Base-by-base conservation (phyloP, 2,329 filamentous ascomycete species). In the Stagonosporopsis rhizophila region DNA sequence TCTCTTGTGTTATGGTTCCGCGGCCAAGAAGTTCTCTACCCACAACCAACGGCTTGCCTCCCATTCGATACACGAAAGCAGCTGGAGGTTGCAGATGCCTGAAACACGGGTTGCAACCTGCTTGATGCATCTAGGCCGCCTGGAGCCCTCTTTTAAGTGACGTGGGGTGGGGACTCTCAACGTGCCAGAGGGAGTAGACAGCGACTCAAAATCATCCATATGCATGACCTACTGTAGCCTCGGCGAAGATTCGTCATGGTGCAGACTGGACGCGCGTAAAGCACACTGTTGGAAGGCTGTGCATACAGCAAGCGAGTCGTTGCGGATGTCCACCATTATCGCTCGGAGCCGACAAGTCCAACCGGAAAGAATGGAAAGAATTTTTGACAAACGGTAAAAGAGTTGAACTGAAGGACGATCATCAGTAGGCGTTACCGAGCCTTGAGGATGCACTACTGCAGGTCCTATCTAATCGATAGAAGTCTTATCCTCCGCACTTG, bases 401-500 rank as follows among this genome's bases (percentile, higher is more conserved):
- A 39, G 35, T 40, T 52, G 42, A 27, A 28, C 52, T 55, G 41
- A 20, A 41, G 5, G 47, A 20, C 23, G 47, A 51, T 47, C 37
- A 50, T 61, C 55, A 56, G 56, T 32, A 54, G 30, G 32, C 32
- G 35, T 42, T 46, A 39, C 47, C 56, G 46, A 40, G 42, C 27
- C 14, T 41, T 30, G 15, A n/a, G 25, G 38, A 52, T 40, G 47
- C 58, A 58, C 56, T 58, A 59, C 59, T 45, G 45, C 55, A 62
- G 53, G 56, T 46, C 59, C 58, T 60, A 65, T 64, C 60, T 62
- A 62, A 65, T 65, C 62, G 64, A 65, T 62, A 66, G 47, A 55
- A 59, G 32, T 34, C 46, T 60, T 64, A 60, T 64, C 59, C 61
- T 58, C 56, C 50, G 52, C 50, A 58, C 44, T 50, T 35, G 7